phyloP scores from a whole-genome alignment of 345 rosid species.

The Conringia planisiliqua region DNA sequence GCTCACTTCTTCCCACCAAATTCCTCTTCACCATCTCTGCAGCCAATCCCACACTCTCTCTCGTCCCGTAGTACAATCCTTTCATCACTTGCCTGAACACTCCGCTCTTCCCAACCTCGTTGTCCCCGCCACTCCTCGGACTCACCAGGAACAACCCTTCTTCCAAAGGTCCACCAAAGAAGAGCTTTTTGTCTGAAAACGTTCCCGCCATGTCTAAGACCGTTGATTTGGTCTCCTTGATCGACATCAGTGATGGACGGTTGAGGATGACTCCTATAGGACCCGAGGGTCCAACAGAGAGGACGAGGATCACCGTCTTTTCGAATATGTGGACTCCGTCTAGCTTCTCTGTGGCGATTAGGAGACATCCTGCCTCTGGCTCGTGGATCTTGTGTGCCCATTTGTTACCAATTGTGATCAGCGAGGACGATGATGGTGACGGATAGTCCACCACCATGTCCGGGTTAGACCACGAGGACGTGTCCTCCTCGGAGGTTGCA shows the following conservation, averaged over 20 bases:
- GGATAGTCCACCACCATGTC: constrained; percentile 38
- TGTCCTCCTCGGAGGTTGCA: constrained; percentile 25
- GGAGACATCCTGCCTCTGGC: constrained; percentile 83
- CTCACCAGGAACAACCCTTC: constrained; percentile 67
- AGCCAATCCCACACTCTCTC: constrained; percentile 76
- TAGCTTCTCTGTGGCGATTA: constrained; percentile 85
- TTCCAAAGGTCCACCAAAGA: constrained; percentile 92
- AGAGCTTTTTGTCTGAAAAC: constrained; percentile 60
- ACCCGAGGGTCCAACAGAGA: constrained; percentile 67
- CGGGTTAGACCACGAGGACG: constrained; percentile 37
- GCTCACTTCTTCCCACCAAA: constrained; percentile 55
- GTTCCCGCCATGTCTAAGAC: constrained; percentile 52
- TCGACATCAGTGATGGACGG: constrained; percentile 78
- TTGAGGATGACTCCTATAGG: constrained; percentile 80
- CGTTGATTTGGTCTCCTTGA: constrained; percentile 65
- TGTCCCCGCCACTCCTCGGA: constrained; percentile 38
- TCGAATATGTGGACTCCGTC: constrained; percentile 85
- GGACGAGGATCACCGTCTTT: constrained; percentile 75
- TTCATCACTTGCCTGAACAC: constrained; percentile 70
- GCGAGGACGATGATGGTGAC: constrained; percentile 26
- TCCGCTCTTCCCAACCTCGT: constrained; percentile 48
- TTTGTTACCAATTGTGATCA: constrained; percentile 42
- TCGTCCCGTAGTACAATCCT: constrained; percentile 74
- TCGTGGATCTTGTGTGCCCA: constrained; percentile 84
- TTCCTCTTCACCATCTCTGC: constrained; percentile 82